Evolutionary conservation across 345 rosid species (phyloP).

Genomic region (Pseudoturritis turrita): DNA sequence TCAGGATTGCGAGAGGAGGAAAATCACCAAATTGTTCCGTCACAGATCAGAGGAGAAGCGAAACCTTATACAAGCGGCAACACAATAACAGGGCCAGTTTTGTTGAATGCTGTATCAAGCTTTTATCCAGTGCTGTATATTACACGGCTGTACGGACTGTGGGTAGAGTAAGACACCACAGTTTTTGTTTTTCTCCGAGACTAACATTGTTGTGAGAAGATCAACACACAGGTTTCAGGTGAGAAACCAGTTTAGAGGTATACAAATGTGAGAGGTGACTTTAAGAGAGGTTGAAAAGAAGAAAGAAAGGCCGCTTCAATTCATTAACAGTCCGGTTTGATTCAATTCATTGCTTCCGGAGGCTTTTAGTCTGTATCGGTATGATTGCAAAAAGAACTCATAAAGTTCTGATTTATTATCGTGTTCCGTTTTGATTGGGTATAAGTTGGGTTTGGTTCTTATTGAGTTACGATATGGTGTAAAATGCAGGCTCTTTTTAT

Average conservation of each 20-base stretch:
- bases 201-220: neutral
- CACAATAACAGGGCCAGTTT: slow-evolving; percentile 20
- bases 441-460: no score
- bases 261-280: slow-evolving; percentile 10
- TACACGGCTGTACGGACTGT: neutral
- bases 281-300: neutral
- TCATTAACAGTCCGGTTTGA: neutral
- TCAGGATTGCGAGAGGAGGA: slow-evolving; percentile 97
- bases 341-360: slow-evolving; percentile 5
- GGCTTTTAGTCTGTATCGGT: neutral
- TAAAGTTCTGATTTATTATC: no score
- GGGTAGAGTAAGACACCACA: slow-evolving; percentile 3
- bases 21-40: slow-evolving; percentile 71
- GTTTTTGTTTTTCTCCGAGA: neutral
- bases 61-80: slow-evolving; percentile 30
- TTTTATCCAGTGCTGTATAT: neutral
- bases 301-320: neutral
- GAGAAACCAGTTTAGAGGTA: neutral
- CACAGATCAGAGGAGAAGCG: slow-evolving; percentile 79
- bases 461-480: no score
- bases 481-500: no score
- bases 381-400: neutral
- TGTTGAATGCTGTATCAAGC: neutral
- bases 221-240: neutral
- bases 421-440: no score